Evolutionary conservation across 768 basidiomycete genomes (phyloP), one percentile per base, ranked within the genome.

Genomic region (Artomyces pyxidatus): DNA sequence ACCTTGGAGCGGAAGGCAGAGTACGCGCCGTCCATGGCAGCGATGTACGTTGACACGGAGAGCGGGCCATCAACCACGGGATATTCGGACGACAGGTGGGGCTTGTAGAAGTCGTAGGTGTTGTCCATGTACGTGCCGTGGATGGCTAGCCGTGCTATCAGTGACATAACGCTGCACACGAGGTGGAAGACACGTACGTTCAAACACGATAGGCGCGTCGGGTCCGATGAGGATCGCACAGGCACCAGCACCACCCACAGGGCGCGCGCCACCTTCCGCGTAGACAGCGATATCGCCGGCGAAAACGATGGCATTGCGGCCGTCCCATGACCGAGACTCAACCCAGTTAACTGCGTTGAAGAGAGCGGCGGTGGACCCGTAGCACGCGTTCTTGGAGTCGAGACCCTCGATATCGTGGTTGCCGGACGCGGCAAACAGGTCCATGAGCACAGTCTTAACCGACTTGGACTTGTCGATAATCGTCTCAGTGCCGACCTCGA

Each of bases 401-500:
- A 99, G 88, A 58, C 96, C 96, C 70, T 99, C 96, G 49, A 99
- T 92, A 63, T 99, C 96, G 59, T 78, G 80, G 79, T 99, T 99
- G 49, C 93, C 93, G 26, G 84, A 80, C 51, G 80, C 82, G 39
- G 87, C 83, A 63, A 99, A 99, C 61, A 98, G 85, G 69, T 97
- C 92, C 96, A 99, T 98, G 52, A 99, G 80, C 49, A 89, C 85
- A 2, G 96, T 97, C 72, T 99, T 99, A 68, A 92, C 91, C 6
- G 95, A 89, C 70, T 99, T 99, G 37, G 92, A 94, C 74, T 98
- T 98, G 81, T 99, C 96, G 60, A 99, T 96, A 70, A 98, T 90
- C 35, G 96, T 97, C 67, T 99, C 96, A 22, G 96, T 99, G 41
- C 96, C 96, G 50, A 98, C 92, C 56, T 99, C 96, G 51, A 99